Evolutionary conservation across 2,329 filamentous ascomycete genomes (phyloP), one percentile per base, ranked within the genome.

Genomic region (Aplosporella prunicola): DNA sequence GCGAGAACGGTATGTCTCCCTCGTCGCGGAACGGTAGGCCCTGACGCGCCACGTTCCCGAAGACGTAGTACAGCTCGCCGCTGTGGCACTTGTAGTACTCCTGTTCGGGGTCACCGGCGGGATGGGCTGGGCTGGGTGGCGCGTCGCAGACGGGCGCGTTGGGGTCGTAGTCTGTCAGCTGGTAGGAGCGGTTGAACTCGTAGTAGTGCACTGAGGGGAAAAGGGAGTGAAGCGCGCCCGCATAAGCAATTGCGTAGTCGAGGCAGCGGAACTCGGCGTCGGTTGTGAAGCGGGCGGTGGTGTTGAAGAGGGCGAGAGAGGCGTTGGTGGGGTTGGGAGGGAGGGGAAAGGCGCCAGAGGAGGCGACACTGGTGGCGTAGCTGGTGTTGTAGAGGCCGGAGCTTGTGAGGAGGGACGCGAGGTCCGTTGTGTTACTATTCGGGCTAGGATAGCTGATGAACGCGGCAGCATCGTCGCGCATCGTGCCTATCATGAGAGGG

Each of bases 61-160:
- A 58, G 2, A 55, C 50, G 20, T 48, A 51, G 26, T 48, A 52
- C 7, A 57, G 37, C 27, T 59, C 56, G 14, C 55, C 55, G 6
- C 51, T 53, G 32, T 59, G 56, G 29, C 51, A 52, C 24, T 44
- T 47, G 32, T 28, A 45, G 35, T 50, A 52, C 9, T 51, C 49
- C 13, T 39, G 34, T 7, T 18, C 32, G 2, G 52, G 39, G 29
- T 58, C 49, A 7, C 55, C 55, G 16, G 40, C 43, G 0, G 53
- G 62, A 25, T 48, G 41, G 2, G 23, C 36, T 3, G 48, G 17
- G 4, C 50, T 47, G 10, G 25, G 31, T 2, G 55, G 53, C 4
- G 54, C 49, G 16, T 52, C 47, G 39, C 68, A 71, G 7, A 35
- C 32, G 6, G 50, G 51, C 9, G 47, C 40, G 28, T 58, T 58